Conservation (phyloP, 2,329 filamentous ascomycete species). For the Colletotrichum cereale region DNA sequence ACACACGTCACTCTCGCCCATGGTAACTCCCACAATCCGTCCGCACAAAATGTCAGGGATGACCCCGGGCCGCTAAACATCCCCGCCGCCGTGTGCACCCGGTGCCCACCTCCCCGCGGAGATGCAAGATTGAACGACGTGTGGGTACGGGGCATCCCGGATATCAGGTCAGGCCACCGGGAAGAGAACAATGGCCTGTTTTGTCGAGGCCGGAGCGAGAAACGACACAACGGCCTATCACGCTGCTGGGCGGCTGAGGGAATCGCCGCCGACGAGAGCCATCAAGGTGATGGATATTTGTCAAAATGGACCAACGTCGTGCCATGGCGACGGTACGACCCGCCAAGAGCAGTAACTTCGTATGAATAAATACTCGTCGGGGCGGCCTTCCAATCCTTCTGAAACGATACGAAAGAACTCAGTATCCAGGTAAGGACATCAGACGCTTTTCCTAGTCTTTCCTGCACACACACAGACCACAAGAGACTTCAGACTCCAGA, state of each 20-base stretch:
- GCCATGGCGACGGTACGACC: neutral
- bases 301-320: slow-evolving; percentile 27
- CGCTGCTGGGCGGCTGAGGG: neutral
- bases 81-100: neutral
- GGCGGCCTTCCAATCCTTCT: neutral
- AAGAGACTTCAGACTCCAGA: slow-evolving; percentile 1
- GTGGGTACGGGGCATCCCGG: slow-evolving; percentile 6
- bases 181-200: slow-evolving; percentile 15
- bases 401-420: slow-evolving; percentile 14
- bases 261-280: slow-evolving; percentile 1
- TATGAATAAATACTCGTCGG: slow-evolving; percentile 17
- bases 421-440: slow-evolving; percentile 13
- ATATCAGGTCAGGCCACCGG: slow-evolving; percentile 38
- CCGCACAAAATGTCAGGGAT: neutral
- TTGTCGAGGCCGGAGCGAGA: slow-evolving; percentile 20
- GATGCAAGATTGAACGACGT: slow-evolving; percentile 27
- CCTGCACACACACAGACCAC: slow-evolving; percentile 11
- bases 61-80: neutral
- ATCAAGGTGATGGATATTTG: slow-evolving; percentile 25
- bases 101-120: slow-evolving; percentile 29
- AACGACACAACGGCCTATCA: neutral
- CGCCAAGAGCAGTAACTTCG: neutral
- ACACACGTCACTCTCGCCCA: neutral
- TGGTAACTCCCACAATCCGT: neutral
- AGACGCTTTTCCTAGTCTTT: slow-evolving; percentile 9